Percentiles rank a stretch among this genome's conserved stretches.
Evolutionary conservation across 176 grass and related monocot genomes (phyloP).

Genomic region (Aegilops longissima): DNA sequence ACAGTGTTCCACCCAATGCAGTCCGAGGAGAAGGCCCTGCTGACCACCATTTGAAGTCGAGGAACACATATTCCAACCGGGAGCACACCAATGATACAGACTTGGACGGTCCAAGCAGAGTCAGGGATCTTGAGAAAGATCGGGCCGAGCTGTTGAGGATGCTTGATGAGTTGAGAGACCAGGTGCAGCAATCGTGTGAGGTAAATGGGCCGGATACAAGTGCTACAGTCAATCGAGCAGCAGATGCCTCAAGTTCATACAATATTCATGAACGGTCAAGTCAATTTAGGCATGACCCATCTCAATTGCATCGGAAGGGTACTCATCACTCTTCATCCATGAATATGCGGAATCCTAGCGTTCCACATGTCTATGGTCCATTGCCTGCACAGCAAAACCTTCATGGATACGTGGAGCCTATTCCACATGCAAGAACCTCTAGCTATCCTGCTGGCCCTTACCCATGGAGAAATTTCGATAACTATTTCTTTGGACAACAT

Average conservation of each 20-base stretch:
- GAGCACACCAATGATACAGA: conserved; percentile 28
- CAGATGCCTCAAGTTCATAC: conserved; percentile 39
- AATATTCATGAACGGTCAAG: conserved; percentile 33
- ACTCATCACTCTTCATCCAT: conserved; percentile 30
- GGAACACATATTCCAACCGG: conserved; percentile 25
- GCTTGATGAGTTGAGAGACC: conserved; percentile 93
- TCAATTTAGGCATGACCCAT: conserved; percentile 37
- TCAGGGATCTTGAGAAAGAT: conserved; percentile 78
- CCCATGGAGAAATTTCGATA: conserved; percentile 53
- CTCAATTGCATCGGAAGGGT: conserved; percentile 44
- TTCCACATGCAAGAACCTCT: conserved; percentile 27
- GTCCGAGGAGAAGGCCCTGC: conserved; percentile 40
- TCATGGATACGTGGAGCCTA: conserved; percentile 49
- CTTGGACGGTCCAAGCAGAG: conserved; percentile 62
- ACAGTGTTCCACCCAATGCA: conserved; percentile 14
- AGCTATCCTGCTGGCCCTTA: conserved; percentile 42
- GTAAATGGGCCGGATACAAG: conserved; percentile 39
- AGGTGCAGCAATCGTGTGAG: conserved; percentile 75
- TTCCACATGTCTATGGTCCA: conserved; percentile 55
- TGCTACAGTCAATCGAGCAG: conserved; percentile 27
- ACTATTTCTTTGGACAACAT: conserved; percentile 60
- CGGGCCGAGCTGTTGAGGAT: conserved; percentile 65
- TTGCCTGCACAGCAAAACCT: conserved; percentile 38
- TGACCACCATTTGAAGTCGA: conserved; percentile 29
- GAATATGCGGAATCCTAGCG: conserved; percentile 33